Evolutionary conservation across 495 filamentous ascomycete genomes (phyloP).

Genomic region (Collariella sp.): DNA sequence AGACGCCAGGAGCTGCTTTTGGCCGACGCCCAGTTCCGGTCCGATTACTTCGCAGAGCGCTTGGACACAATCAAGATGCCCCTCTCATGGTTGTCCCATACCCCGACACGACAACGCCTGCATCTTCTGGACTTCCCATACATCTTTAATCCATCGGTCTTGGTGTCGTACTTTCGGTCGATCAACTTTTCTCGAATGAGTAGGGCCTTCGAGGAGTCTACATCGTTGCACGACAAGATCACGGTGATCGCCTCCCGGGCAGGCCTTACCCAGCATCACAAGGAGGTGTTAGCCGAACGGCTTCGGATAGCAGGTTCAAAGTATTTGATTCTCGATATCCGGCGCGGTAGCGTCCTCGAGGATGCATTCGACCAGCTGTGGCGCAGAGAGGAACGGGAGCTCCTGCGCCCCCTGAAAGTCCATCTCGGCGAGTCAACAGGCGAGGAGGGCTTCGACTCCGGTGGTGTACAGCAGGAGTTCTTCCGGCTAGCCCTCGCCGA

Average conservation of each 20-base stretch:
- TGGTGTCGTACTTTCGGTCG: slow-evolving; percentile 82
- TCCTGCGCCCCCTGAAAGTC: slow-evolving; percentile 80
- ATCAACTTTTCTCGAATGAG: slow-evolving; percentile 81
- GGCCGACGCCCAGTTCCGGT: slow-evolving; percentile 58
- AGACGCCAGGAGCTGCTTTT: slow-evolving; percentile 56
- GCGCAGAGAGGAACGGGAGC: slow-evolving; percentile 70
- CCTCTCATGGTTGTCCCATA: slow-evolving; percentile 57
- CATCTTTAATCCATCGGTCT: slow-evolving; percentile 60
- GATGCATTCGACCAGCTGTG: slow-evolving; percentile 86
- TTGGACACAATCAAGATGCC: slow-evolving; percentile 72
- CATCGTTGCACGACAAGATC: slow-evolving; percentile 52
- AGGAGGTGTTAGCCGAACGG: slow-evolving; percentile 46
- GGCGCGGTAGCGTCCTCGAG: slow-evolving; percentile 57
- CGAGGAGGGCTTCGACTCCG: slow-evolving; percentile 86
- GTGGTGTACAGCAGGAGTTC: slow-evolving; percentile 92
- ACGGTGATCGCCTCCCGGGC: slow-evolving; percentile 48
- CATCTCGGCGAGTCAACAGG: slow-evolving; percentile 70
- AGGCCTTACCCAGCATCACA: slow-evolving; percentile 37
- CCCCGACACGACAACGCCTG: slow-evolving; percentile 49
- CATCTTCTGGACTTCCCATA: slow-evolving; percentile 79
- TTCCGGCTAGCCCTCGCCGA: slow-evolving; percentile 75
- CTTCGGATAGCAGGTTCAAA: slow-evolving; percentile 56
- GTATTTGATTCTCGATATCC: slow-evolving; percentile 70
- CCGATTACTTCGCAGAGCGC: slow-evolving; percentile 65
- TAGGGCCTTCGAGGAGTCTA: slow-evolving; percentile 60